phyloP scores from a whole-genome alignment of 2,329 filamentous ascomycete genomes.

The Colletotrichum aenigma region DNA sequence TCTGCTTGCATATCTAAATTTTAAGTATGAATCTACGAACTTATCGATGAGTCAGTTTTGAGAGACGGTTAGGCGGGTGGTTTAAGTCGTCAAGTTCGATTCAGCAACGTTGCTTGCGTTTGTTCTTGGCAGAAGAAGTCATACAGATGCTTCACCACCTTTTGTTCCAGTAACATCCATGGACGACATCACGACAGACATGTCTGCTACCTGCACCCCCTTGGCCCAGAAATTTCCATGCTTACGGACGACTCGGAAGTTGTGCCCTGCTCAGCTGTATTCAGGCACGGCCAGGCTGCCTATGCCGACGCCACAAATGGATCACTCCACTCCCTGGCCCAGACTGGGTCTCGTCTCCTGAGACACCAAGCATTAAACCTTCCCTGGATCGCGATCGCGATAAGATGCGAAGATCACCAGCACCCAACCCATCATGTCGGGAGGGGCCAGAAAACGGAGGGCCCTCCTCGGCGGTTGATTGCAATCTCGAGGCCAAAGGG shows the following conservation, averaged over 20 bases:
- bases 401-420: background rate
- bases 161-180: background rate
- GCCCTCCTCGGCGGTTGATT: background rate
- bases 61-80: background rate
- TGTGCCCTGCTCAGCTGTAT: background rate
- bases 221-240: background rate
- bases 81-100: background rate
- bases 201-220: background rate
- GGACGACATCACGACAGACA: background rate
- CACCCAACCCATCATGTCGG: background rate
- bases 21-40: slow-evolving; percentile 1
- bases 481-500: background rate
- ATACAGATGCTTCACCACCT: background rate
- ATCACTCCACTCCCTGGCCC: background rate
- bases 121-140: background rate
- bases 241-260: background rate
- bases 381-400: background rate
- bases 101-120: background rate
- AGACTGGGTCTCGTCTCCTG: background rate
- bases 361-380: background rate
- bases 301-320: background rate
- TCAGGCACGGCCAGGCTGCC: background rate
- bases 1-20: background rate
- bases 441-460: background rate
- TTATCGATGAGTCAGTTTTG: background rate